These are phyloP conservation scores for Trichocomaceae sp. DNA, from an alignment of 2,329 filamentous ascomycete species.

Conservation along the genomic window DNA sequence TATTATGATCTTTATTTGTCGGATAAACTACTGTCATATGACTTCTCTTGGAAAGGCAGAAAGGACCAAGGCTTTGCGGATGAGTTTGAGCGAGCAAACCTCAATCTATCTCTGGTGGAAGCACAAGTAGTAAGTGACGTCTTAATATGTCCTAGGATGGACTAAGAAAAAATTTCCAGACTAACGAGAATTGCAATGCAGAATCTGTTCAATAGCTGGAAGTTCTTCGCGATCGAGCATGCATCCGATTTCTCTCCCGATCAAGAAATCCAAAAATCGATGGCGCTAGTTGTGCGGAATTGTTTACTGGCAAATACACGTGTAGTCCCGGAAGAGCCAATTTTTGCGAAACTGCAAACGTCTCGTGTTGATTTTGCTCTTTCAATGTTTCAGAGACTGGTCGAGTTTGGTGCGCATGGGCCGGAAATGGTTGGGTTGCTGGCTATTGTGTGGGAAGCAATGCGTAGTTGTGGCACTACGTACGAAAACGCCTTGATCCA, in stretches of 20 bases:
- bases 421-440: slow-evolving; percentile 51
- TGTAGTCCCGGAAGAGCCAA: slow-evolving; percentile 64
- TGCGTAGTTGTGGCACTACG: slow-evolving; percentile 48
- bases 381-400: slow-evolving; percentile 72
- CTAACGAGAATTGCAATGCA: slow-evolving; percentile 27
- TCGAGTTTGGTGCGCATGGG: slow-evolving; percentile 48
- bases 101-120: slow-evolving; percentile 86
- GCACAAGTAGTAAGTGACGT: slow-evolving; percentile 67
- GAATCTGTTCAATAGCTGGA: slow-evolving; percentile 83
- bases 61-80: slow-evolving; percentile 66
- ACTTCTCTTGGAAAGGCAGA: slow-evolving; percentile 66
- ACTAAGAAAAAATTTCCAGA: slow-evolving; percentile 28
- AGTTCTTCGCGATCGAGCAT: slow-evolving; percentile 77
- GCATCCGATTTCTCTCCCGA: slow-evolving; percentile 56
- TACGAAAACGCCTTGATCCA: slow-evolving; percentile 55
- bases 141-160: background rate
- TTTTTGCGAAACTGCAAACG: slow-evolving; percentile 74
- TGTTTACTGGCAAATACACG: slow-evolving; percentile 73
- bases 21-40: slow-evolving; percentile 66
- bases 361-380: slow-evolving; percentile 74
- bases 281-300: slow-evolving; percentile 67
- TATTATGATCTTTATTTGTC: slow-evolving; percentile 79
- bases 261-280: slow-evolving; percentile 56
- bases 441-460: slow-evolving; percentile 54
- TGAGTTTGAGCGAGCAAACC: slow-evolving; percentile 81